phyloP scores from a whole-genome alignment of 208 protist species.

The Trypanosoma lewisi region DNA sequence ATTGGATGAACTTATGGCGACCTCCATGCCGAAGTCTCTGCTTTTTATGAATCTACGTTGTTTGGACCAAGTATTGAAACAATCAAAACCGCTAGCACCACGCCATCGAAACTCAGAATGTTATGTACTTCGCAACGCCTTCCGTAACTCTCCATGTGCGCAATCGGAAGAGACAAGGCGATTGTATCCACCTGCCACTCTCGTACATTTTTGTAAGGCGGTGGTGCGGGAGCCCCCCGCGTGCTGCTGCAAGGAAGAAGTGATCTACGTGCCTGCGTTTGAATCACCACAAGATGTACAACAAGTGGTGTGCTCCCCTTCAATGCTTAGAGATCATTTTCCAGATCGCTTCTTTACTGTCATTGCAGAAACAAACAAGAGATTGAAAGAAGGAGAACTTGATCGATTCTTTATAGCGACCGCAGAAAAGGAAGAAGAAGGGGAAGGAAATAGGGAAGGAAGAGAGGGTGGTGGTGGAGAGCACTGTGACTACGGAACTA shows the following conservation, averaged over 20 bases:
- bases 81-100: slow-evolving; percentile 28
- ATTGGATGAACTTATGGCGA: slow-evolving; percentile 66
- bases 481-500: not conserved
- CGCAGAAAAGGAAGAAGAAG: not conserved
- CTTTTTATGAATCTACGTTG: slow-evolving; percentile 56
- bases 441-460: too few relatives aligned
- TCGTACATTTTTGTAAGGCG: slow-evolving; percentile 72
- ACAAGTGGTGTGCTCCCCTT: slow-evolving; percentile 57
- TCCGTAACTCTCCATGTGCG: slow-evolving; percentile 28
- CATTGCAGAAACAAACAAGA: slow-evolving; percentile 34
- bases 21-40: slow-evolving; percentile 52
- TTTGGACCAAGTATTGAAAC: slow-evolving; percentile 26
- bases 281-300: slow-evolving; percentile 59
- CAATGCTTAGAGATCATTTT: slow-evolving; percentile 87
- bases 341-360: slow-evolving; percentile 73
- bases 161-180: slow-evolving; percentile 21
- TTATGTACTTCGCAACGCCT: slow-evolving; percentile 31
- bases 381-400: slow-evolving; percentile 58
- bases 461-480: not conserved
- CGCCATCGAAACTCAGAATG: slow-evolving; percentile 28
- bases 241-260: slow-evolving; percentile 36
- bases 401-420: slow-evolving; percentile 71
- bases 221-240: slow-evolving; percentile 25
- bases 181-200: slow-evolving; percentile 59
- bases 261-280: slow-evolving; percentile 67